Conservation (phyloP, 768 basidiomycete genomes). For the Lactifluus volemus region DNA sequence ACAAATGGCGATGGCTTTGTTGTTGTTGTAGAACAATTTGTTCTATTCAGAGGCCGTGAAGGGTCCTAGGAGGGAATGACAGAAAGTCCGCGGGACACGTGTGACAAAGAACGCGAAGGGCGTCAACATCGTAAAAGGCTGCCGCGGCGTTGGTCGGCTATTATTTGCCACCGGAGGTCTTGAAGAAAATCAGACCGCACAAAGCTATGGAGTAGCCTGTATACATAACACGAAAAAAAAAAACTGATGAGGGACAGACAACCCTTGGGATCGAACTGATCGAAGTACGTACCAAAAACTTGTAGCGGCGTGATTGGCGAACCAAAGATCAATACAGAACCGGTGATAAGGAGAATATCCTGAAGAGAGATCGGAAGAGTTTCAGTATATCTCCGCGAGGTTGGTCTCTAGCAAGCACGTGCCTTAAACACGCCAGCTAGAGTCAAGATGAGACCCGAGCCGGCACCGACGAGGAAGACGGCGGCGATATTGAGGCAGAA, state of each 20-base stretch:
- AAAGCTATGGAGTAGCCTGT: slow-evolving; percentile 84
- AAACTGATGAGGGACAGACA: background rate
- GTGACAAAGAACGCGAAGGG: background rate
- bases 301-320: slow-evolving; percentile 76
- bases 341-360: slow-evolving; percentile 92
- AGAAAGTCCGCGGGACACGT: background rate
- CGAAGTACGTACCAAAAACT: slow-evolving; percentile 51
- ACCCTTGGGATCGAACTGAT: background rate
- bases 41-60: background rate
- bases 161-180: slow-evolving; percentile 60
- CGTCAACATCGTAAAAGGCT: background rate
- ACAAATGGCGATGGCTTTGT: background rate
- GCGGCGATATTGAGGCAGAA: slow-evolving; percentile 90
- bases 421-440: slow-evolving; percentile 93
- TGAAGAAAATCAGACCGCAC: slow-evolving; percentile 77
- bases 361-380: slow-evolving; percentile 21
- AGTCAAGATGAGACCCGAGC: slow-evolving; percentile 81
- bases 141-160: background rate
- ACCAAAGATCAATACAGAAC: slow-evolving; percentile 82
- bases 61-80: background rate
- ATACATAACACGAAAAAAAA: background rate
- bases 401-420: slow-evolving; percentile 15
- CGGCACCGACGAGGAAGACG: slow-evolving; percentile 87
- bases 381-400: background rate
- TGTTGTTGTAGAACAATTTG: background rate